Conservation (phyloP, 2,329 filamentous ascomycete genomes). For the Stemphylium lycopersici region DNA sequence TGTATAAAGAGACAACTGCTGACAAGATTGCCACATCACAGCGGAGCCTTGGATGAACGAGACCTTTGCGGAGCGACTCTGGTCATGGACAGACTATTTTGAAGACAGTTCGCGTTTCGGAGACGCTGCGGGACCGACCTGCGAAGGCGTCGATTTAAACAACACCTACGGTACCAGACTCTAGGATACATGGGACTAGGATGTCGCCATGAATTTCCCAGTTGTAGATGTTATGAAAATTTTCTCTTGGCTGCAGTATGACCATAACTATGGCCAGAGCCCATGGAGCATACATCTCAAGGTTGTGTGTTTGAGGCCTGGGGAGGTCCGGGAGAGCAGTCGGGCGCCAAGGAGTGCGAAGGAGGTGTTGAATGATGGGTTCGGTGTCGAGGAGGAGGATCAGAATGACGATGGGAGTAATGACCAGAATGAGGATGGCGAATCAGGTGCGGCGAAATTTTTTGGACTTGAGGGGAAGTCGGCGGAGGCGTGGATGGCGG, state of each 20-base stretch:
- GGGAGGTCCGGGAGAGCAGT: not conserved
- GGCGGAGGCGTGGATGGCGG: too few relatives aligned
- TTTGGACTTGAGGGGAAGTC: not conserved
- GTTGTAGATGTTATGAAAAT: not conserved
- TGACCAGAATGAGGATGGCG: not conserved
- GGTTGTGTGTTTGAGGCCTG: not conserved
- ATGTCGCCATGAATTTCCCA: not conserved
- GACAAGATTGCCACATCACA: too few relatives aligned
- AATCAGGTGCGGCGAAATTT: not conserved
- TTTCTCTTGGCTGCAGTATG: not conserved
- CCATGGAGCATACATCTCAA: not conserved
- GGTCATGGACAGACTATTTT: too few relatives aligned
- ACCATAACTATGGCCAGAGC: not conserved
- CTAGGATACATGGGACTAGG: not conserved
- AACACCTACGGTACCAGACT: not conserved
- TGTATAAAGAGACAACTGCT: too few relatives aligned
- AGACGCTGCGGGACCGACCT: not conserved
- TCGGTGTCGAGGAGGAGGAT: not conserved
- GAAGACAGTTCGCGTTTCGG: too few relatives aligned
- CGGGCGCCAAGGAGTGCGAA: not conserved
- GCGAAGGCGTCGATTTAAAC: not conserved
- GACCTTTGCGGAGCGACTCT: too few relatives aligned
- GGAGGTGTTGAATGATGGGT: constrained; percentile 1
- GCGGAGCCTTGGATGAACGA: too few relatives aligned
- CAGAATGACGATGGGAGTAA: too few relatives aligned